Percentiles rank a stretch among this genome's conserved stretches.
phyloP scores from a whole-genome alignment of 2,329 filamentous ascomycete species.

The Cordyceps cicadae region DNA sequence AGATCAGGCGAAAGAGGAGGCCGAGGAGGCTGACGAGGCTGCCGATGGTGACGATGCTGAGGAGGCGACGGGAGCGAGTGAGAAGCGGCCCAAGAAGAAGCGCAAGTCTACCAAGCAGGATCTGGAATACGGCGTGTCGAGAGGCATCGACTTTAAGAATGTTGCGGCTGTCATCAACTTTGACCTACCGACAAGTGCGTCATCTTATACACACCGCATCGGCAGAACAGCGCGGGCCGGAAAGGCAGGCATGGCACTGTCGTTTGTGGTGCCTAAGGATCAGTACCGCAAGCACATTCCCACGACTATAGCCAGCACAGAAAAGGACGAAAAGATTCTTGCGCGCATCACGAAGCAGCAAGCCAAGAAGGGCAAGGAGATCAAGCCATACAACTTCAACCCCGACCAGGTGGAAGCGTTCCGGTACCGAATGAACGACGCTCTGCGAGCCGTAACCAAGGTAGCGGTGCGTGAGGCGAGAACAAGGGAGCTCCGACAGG shows the following conservation, averaged over 20 bases:
- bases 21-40: slow-evolving; percentile 33
- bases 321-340: slow-evolving; percentile 78
- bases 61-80: slow-evolving; percentile 19
- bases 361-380: slow-evolving; percentile 65
- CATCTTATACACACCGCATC: slow-evolving; percentile 95
- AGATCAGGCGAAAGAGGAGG: slow-evolving; percentile 33
- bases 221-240: slow-evolving; percentile 88
- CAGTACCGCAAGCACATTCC: slow-evolving; percentile 84
- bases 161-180: slow-evolving; percentile 95
- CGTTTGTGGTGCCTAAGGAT: slow-evolving; percentile 78
- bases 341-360: slow-evolving; percentile 74
- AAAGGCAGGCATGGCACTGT: slow-evolving; percentile 89
- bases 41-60: slow-evolving; percentile 33
- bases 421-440: slow-evolving; percentile 89
- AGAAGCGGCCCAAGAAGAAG: slow-evolving; percentile 45
- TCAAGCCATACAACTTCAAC: slow-evolving; percentile 90
- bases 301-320: slow-evolving; percentile 65
- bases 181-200: slow-evolving; percentile 78
- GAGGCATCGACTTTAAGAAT: slow-evolving; percentile 91
- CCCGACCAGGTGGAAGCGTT: slow-evolving; percentile 92
- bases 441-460: slow-evolving; percentile 79
- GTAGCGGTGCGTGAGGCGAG: slow-evolving; percentile 86
- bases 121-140: slow-evolving; percentile 88
- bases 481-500: slow-evolving; percentile 76
- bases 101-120: slow-evolving; percentile 58